A percentile compares a stretch with the other conserved stretches of the same genome.
phyloP scores from a whole-genome alignment of 2,329 filamentous ascomycete genomes.

The Verticillium nonalfalfae region DNA sequence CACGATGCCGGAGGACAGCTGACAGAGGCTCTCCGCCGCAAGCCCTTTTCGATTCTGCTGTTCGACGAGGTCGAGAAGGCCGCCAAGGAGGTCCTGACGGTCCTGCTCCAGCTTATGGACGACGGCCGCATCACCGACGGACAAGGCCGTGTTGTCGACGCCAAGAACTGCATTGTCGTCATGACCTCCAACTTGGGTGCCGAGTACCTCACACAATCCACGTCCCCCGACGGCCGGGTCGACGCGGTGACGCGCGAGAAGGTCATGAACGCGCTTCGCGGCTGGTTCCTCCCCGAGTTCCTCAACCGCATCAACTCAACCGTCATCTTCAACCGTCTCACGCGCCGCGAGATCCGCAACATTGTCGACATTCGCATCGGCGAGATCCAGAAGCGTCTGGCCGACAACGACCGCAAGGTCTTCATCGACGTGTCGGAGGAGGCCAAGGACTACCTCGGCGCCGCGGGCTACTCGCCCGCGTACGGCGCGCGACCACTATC shows the following conservation, averaged over 20 bases:
- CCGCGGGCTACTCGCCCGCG: slow-evolving; percentile 86
- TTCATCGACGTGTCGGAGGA: slow-evolving; percentile 74
- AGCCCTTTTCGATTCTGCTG: slow-evolving; percentile 94
- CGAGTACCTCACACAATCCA: slow-evolving; percentile 80
- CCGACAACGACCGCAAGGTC: slow-evolving; percentile 78
- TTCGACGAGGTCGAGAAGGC: slow-evolving; percentile 99
- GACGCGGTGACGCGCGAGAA: slow-evolving; percentile 80
- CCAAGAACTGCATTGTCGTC: slow-evolving; percentile 97
- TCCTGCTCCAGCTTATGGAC: slow-evolving; percentile 98
- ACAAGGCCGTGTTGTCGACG: slow-evolving; percentile 90
- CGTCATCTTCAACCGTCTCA: slow-evolving; percentile 98
- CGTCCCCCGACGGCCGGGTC: slow-evolving; percentile 73
- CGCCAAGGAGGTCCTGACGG: slow-evolving; percentile 93
- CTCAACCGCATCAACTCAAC: slow-evolving; percentile 94
- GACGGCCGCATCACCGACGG: slow-evolving; percentile 98
- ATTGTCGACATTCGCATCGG: slow-evolving; percentile 86
- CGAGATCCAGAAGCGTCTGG: slow-evolving; percentile 90
- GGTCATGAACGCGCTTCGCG: slow-evolving; percentile 83
- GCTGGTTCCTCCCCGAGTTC: slow-evolving; percentile 98
- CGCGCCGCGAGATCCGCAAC: slow-evolving; percentile 80
- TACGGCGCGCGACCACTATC: slow-evolving; percentile 89
- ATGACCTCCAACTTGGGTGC: slow-evolving; percentile 98
- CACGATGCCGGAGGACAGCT: slow-evolving; percentile 95
- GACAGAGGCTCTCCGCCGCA: slow-evolving; percentile 87
- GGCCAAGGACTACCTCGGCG: slow-evolving; percentile 89